A percentile compares a stretch with the other conserved stretches of the same genome.
Evolutionary conservation across 345 rosid species (phyloP).

Genomic region (Draba incana): DNA sequence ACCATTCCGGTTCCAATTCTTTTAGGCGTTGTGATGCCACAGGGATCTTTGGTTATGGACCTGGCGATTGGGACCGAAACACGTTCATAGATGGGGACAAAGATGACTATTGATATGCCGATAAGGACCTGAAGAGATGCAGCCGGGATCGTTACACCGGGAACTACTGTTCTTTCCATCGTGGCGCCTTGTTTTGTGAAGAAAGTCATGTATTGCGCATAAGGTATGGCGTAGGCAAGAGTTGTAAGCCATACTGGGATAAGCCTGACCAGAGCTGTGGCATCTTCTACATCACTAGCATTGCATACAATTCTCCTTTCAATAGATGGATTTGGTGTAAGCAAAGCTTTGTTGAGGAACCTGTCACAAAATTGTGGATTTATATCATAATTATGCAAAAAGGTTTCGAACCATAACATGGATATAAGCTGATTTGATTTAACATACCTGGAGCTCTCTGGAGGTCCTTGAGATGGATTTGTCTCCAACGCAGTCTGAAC

Average conservation of each 20-base stretch:
- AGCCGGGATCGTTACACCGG: conserved; percentile 47
- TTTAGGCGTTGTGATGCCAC: conserved; percentile 45
- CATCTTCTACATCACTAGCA: conserved; percentile 52
- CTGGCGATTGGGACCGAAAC: conserved; percentile 51
- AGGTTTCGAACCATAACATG: not conserved
- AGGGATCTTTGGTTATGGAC: conserved; percentile 32
- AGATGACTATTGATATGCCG: conserved; percentile 45
- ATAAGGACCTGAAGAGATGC: conserved; percentile 57
- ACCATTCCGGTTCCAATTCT: conserved; percentile 45
- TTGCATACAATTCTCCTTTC: conserved; percentile 36
- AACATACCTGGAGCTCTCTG: conserved; percentile 47
- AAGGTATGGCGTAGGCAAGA: conserved; percentile 50
- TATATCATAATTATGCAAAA: not conserved
- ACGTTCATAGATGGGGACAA: conserved; percentile 55
- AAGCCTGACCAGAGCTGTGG: conserved; percentile 49
- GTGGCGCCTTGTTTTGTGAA: conserved; percentile 66
- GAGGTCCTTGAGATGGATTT: conserved; percentile 24
- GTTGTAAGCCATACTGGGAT: conserved; percentile 58
- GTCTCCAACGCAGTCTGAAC: conserved; percentile 26
- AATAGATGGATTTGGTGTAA: conserved; percentile 39
- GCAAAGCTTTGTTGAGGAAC: conserved; percentile 49
- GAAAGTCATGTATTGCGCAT: conserved; percentile 55
- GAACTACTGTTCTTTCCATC: conserved; percentile 50
- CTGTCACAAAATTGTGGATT: conserved; percentile 41
- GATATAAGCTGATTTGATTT: too few species aligned